Evolutionary conservation across 2,329 filamentous ascomycete genomes (phyloP).

Genomic region (Penicillium sp.): DNA sequence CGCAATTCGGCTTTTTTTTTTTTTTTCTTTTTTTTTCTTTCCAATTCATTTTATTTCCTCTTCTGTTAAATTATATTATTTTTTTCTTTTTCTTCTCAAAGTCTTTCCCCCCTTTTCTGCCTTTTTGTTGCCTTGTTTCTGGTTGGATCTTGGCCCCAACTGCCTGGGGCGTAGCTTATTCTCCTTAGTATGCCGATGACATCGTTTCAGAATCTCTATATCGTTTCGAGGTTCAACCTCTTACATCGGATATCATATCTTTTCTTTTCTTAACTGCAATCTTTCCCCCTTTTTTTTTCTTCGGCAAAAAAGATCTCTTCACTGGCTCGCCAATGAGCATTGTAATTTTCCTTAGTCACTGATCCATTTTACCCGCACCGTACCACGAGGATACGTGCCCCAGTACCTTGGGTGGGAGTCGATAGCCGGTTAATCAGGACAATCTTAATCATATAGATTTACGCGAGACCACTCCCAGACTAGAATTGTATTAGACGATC

Average conservation of each 20-base stretch:
- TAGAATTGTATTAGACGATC: not conserved
- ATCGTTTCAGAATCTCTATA: conserved; percentile 3
- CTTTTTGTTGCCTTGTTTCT: conserved; percentile 7
- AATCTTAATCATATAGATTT: conserved; percentile 14
- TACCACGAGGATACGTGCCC: not conserved
- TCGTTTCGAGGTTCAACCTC: not conserved
- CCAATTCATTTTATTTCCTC: not conserved
- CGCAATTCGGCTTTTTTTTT: conserved; percentile 7
- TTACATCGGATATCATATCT: not conserved
- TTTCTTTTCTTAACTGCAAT: not conserved
- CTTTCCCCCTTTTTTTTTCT: conserved; percentile 1
- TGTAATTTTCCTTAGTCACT: conserved; percentile 2
- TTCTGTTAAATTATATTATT: not conserved
- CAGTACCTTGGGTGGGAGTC: conserved; percentile 15
- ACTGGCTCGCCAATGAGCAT: conserved; percentile 7
- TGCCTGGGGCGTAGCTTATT: conserved; percentile 16
- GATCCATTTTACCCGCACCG: conserved; percentile 3
- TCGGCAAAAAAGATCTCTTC: not conserved
- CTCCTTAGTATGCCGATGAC: conserved; percentile 14
- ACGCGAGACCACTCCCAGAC: not conserved
- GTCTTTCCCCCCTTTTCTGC: not conserved
- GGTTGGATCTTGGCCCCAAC: conserved; percentile 11
- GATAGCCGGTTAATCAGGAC: conserved; percentile 13
- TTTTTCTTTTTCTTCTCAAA: not conserved
- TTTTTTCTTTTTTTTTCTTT: conserved; percentile 5